Conservation (phyloP, 2,329 filamentous ascomycete genomes). For the Neofusicoccum kwambonambiense region DNA sequence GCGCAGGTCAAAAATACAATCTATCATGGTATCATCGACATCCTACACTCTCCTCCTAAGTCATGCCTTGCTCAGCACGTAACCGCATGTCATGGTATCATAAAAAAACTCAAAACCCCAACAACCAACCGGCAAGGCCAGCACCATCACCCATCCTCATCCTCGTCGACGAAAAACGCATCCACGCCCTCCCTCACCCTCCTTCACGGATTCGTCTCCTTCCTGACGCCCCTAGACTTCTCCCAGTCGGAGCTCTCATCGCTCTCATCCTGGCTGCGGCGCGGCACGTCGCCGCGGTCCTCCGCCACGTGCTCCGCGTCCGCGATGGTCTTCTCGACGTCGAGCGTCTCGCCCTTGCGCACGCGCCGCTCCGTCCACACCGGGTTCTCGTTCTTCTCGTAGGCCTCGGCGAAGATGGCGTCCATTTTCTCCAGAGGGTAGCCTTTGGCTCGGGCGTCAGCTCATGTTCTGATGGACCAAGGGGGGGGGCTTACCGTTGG, state of each 20-base stretch:
- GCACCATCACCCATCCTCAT: too few relatives aligned
- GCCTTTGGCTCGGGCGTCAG: conserved; percentile 1
- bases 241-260: background rate
- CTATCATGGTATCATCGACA: conserved; percentile 1
- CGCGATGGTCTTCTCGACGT: conserved; percentile 21
- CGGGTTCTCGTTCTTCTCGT: conserved; percentile 29
- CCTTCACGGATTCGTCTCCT: background rate
- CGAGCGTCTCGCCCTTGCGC: conserved; percentile 24
- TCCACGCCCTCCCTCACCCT: too few relatives aligned
- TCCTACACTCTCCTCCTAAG: background rate
- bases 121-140: background rate
- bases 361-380: conserved; percentile 25
- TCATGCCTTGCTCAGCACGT: conserved; percentile 8
- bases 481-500: background rate
- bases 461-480: background rate
- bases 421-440: conserved; percentile 30
- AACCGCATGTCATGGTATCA: background rate
- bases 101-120: background rate
- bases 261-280: background rate
- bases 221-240: background rate
- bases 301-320: conserved; percentile 16
- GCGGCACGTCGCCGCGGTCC: background rate
- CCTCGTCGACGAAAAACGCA: too few relatives aligned
- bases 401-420: conserved; percentile 28
- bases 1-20: background rate